Percentiles rank a stretch among this genome's conserved stretches.
Conservation (phyloP, 805 yeast genomes). For the Wickerhamiella parazyma region DNA sequence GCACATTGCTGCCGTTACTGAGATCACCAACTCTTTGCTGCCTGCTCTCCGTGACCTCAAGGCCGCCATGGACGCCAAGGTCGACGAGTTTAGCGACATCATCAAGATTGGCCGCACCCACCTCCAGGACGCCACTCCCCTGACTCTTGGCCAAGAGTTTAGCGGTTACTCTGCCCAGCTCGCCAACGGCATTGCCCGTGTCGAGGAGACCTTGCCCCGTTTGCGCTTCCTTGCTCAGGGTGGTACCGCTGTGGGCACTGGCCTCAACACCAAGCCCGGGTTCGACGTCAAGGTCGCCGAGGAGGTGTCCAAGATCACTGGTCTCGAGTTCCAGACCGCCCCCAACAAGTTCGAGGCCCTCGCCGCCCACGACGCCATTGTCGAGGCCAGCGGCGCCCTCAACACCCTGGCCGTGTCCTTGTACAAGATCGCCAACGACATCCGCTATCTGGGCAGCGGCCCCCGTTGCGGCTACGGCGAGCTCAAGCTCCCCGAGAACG, state of each 20-base stretch:
- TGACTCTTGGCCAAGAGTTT: conserved; percentile 96
- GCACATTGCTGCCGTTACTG: conserved; percentile 97
- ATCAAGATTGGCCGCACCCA: conserved; percentile 99
- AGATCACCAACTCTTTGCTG: conserved; percentile 57
- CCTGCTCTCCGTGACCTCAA: conserved; percentile 72
- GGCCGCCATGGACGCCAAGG: conserved; percentile 61
- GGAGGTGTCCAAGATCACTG: conserved; percentile 74
- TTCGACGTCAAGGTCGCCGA: conserved; percentile 79
- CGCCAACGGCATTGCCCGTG: conserved; percentile 78
- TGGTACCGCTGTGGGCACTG: conserved; percentile 99
- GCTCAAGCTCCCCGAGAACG: conserved; percentile 88
- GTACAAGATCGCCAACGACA: conserved; percentile 95
- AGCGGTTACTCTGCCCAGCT: conserved; percentile 92
- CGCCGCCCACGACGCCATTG: conserved; percentile 97
- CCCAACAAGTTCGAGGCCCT: conserved; percentile 98
- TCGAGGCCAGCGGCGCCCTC: conserved; percentile 93
- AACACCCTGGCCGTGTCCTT: conserved; percentile 89
- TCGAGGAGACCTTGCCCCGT: conserved; percentile 62
- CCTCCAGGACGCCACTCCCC: conserved; percentile 96
- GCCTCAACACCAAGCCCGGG: conserved; percentile 86
- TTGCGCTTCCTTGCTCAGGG: conserved; percentile 88
- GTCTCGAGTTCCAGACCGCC: conserved; percentile 80
- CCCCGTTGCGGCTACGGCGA: conserved; percentile 99
- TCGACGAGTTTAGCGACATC: conserved; percentile 74
- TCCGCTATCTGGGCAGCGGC: conserved; percentile 95